These are phyloP conservation scores for Tylopilus felleus DNA, from an alignment of 768 basidiomycete genomes.

Conservation along the genomic window DNA sequence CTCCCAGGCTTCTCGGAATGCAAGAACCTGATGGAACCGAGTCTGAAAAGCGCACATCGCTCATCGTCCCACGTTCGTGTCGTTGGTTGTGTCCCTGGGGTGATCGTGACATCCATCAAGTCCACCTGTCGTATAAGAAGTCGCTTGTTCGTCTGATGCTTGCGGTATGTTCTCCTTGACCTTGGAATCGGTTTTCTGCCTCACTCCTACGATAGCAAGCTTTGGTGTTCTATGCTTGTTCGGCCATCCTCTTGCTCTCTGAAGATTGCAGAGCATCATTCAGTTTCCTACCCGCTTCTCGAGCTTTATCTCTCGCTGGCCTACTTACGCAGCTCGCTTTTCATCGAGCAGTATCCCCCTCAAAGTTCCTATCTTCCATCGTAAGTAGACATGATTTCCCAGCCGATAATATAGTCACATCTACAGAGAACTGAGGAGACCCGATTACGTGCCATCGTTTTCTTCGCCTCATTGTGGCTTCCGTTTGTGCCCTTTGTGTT, in stretches of 20 bases:
- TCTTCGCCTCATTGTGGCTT: not conserved
- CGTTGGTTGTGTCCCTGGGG: not conserved
- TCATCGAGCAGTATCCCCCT: not conserved
- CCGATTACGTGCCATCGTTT: not conserved
- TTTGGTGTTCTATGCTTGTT: not conserved
- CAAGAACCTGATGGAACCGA: too few relatives aligned
- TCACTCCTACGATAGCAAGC: not conserved
- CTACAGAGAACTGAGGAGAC: not conserved
- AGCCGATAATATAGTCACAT: not conserved
- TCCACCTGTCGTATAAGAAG: not conserved
- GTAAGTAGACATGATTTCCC: not conserved
- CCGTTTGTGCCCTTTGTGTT: not conserved
- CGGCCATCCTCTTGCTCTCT: not conserved
- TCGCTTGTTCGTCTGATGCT: not conserved
- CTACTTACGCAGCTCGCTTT: not conserved
- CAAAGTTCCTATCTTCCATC: not conserved
- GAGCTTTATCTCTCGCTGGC: slow-evolving; percentile 1
- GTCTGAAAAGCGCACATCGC: not conserved
- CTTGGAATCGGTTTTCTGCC: not conserved
- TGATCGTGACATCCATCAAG: not conserved
- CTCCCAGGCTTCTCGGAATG: not conserved
- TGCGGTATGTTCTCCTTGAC: not conserved
- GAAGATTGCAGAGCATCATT: not conserved
- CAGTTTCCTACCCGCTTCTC: not conserved
- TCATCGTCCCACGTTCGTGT: not conserved